Evolutionary conservation across 139 green algal genomes (phyloP).

Genomic region (Haematococcus lacustris): DNA sequence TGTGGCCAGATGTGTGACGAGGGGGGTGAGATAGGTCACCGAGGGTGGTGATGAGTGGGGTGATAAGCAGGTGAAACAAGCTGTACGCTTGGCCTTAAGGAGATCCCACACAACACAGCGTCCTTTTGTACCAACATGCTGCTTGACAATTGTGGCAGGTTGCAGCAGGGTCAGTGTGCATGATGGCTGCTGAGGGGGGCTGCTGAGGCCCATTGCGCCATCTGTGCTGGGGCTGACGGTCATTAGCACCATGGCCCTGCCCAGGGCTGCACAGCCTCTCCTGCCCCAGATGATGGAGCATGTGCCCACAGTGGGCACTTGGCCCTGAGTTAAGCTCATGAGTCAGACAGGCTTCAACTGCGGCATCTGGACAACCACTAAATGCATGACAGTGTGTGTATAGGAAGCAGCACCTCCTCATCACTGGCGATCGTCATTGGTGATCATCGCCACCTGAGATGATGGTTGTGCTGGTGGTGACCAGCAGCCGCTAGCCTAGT

Average conservation of each 20-base stretch:
- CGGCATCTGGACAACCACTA: too few species aligned
- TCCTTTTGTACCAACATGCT: neutral
- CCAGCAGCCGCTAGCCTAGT: too few species aligned
- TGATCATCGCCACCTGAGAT: too few species aligned
- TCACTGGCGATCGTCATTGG: too few species aligned
- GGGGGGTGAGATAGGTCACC: too few species aligned
- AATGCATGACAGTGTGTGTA: too few species aligned
- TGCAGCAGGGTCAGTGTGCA: neutral
- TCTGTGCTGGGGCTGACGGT: neutral
- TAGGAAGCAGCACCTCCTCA: too few species aligned
- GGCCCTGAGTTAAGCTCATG: neutral
- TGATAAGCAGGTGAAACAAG: neutral
- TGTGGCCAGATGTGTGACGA: neutral
- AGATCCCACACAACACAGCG: neutral
- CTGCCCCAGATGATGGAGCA: neutral
- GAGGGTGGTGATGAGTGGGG: neutral
- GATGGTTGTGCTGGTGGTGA: too few species aligned
- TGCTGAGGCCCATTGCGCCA: neutral
- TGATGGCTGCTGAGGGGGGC: neutral
- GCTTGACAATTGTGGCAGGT: neutral
- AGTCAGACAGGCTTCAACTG: too few species aligned
- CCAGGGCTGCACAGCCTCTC: too few species aligned
- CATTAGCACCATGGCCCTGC: too few species aligned
- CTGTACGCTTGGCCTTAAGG: neutral
- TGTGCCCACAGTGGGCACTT: neutral